These are phyloP conservation scores for Tuber magnatum DNA, from an alignment of 495 filamentous ascomycete species.

Conservation along the genomic window DNA sequence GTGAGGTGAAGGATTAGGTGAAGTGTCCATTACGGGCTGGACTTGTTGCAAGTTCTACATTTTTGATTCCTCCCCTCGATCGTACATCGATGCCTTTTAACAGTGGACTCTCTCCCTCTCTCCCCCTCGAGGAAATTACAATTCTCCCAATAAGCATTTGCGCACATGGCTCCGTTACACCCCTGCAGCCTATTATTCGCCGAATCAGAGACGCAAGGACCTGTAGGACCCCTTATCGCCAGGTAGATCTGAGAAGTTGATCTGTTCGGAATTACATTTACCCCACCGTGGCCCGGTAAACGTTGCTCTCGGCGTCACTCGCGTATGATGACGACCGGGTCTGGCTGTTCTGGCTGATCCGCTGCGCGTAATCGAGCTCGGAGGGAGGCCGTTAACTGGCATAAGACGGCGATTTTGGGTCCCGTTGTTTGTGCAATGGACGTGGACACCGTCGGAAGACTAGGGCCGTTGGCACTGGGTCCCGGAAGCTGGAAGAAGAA, in stretches of 20 bases:
- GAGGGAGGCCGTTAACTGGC: constrained; percentile 41
- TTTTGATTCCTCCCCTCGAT: background rate
- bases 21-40: background rate
- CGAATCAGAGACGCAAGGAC: constrained; percentile 43
- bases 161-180: constrained; percentile 30
- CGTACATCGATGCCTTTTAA: background rate
- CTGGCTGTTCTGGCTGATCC: constrained; percentile 28
- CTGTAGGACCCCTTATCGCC: constrained; percentile 41
- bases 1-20: constrained; percentile 42
- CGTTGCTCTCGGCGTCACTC: constrained; percentile 38
- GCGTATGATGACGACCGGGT: background rate
- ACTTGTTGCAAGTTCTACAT: background rate
- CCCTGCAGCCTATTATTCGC: constrained; percentile 43
- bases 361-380: constrained; percentile 40
- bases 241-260: constrained; percentile 39
- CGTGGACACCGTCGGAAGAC: constrained; percentile 41
- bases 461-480: constrained; percentile 11
- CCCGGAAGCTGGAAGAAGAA: background rate
- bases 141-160: constrained; percentile 27
- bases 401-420: constrained; percentile 42
- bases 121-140: constrained; percentile 1
- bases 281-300: constrained; percentile 39
- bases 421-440: constrained; percentile 33
- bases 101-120: constrained; percentile 14
- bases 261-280: constrained; percentile 43